A percentile compares a stretch with the other conserved stretches of the same genome.
These are phyloP conservation scores for Hordeum pubiflorum DNA, from an alignment of 202 grass and related monocot genomes.

Conservation along the genomic window DNA sequence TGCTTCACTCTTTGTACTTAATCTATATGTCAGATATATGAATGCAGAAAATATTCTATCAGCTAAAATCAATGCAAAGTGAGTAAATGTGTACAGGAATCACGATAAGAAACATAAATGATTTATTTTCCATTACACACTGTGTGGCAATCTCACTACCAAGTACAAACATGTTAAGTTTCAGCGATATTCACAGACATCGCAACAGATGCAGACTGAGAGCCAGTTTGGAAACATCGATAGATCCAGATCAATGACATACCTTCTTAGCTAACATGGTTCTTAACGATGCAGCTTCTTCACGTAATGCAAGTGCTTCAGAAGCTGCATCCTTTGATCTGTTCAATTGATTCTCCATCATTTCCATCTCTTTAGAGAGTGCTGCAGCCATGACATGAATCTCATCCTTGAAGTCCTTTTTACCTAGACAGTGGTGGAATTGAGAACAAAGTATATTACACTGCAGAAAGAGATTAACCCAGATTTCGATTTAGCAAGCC, in stretches of 20 bases:
- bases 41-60: neutral
- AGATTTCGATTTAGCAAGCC: neutral
- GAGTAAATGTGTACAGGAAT: neutral
- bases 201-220: neutral
- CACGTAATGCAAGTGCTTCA: conserved; percentile 62
- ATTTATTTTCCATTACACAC: neutral
- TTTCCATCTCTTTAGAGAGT: conserved; percentile 81
- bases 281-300: conserved; percentile 66
- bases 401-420: conserved; percentile 93
- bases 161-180: neutral
- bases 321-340: conserved; percentile 67
- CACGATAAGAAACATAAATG: neutral
- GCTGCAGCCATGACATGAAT: conserved; percentile 87
- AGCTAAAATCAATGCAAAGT: conserved; percentile 12
- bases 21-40: neutral
- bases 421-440: conserved; percentile 42
- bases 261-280: conserved; percentile 62
- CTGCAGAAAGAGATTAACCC: conserved; percentile 4
- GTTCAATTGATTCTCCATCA: conserved; percentile 90
- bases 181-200: neutral
- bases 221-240: neutral
- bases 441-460: conserved; percentile 22
- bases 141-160: neutral
- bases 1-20: neutral
- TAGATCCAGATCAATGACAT: neutral